Evolutionary conservation across 2,329 filamentous ascomycete species (phyloP).

Genomic region (Pyrenophora seminiperda): DNA sequence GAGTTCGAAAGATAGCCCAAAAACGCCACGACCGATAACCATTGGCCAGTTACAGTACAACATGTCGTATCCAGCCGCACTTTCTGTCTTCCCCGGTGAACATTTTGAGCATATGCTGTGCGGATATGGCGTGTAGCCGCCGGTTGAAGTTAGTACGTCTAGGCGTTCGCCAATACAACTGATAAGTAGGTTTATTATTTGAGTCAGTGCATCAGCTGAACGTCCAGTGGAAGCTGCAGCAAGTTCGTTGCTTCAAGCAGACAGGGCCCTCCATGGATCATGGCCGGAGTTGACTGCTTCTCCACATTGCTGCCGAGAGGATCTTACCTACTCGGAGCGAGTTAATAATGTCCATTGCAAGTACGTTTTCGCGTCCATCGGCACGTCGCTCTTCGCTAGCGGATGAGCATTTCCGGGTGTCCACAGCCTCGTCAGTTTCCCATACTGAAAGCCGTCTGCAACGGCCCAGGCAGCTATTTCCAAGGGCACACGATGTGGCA

Average conservation of each 20-base stretch:
- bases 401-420: slow-evolving; percentile 7
- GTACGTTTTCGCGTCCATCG: slow-evolving; percentile 3
- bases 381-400: slow-evolving; percentile 5
- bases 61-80: not conserved
- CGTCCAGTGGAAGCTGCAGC: not conserved
- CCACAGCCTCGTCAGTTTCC: slow-evolving; percentile 12
- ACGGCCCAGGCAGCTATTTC: slow-evolving; percentile 5
- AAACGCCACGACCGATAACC: slow-evolving; percentile 2
- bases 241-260: not conserved
- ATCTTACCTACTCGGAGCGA: slow-evolving; percentile 1
- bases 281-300: not conserved
- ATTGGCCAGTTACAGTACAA: not conserved
- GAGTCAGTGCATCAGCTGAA: slow-evolving; percentile 1
- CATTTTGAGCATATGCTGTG: slow-evolving; percentile 1
- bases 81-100: slow-evolving; percentile 5
- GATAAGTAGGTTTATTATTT: slow-evolving; percentile 5
- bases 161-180: slow-evolving; percentile 4
- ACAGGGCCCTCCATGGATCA: slow-evolving; percentile 1
- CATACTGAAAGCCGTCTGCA: slow-evolving; percentile 13
- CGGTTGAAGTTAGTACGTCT: not conserved
- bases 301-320: slow-evolving; percentile 1
- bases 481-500: slow-evolving; percentile 13
- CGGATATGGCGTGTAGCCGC: not conserved
- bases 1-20: not conserved
- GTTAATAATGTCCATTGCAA: slow-evolving; percentile 12